Evolutionary conservation across 192 early-diverging fungal species (phyloP).

Genomic region (Paraglomus occultum): DNA sequence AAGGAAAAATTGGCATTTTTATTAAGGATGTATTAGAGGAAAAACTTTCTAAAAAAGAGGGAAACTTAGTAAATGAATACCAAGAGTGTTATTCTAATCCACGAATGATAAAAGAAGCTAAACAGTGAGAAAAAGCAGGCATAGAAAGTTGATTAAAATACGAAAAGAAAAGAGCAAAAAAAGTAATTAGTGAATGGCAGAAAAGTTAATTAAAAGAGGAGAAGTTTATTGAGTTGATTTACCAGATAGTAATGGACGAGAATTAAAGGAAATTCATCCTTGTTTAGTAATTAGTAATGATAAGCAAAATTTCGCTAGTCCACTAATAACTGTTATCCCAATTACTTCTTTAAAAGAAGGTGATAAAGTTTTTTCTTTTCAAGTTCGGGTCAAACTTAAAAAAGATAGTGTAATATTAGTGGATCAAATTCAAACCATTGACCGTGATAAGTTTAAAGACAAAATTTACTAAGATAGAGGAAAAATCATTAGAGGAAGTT

Average conservation of each 20-base stretch:
- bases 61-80: too few species aligned
- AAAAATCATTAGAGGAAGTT: background rate
- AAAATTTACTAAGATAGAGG: background rate
- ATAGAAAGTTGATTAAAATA: too few species aligned
- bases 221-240: conserved; percentile 22
- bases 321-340: conserved; percentile 3
- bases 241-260: background rate
- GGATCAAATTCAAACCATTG: conserved; percentile 13
- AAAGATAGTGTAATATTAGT: background rate
- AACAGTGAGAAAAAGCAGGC: conserved; percentile 10
- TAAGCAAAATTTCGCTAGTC: conserved; percentile 8
- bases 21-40: too few species aligned
- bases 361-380: conserved; percentile 21
- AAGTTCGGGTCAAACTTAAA: background rate
- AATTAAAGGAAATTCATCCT: background rate
- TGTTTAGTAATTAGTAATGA: conserved; percentile 1
- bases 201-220: conserved; percentile 15
- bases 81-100: too few species aligned
- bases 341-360: conserved; percentile 8
- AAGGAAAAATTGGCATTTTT: too few species aligned
- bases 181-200: conserved; percentile 2
- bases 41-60: too few species aligned
- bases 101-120: too few species aligned
- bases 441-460: background rate
- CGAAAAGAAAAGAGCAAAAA: conserved; percentile 7